Conservation (phyloP, 768 basidiomycete genomes). For the Russula foetens region DNA sequence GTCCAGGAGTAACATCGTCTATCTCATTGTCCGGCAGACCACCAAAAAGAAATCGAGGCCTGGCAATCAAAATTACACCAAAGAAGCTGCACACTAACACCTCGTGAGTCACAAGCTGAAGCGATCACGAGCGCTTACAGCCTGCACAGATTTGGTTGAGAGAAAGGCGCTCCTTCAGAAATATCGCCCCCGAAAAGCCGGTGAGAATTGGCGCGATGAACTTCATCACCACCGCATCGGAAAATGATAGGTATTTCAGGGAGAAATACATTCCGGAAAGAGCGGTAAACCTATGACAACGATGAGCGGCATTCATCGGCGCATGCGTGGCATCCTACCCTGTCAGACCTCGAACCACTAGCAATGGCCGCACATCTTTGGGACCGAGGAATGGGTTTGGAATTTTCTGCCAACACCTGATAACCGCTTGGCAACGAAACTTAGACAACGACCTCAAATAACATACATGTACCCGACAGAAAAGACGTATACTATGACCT, state of each 20-base stretch:
- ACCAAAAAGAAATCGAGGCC: constrained; percentile 70
- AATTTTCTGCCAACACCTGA: constrained; percentile 33
- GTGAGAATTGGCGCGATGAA: constrained; percentile 67
- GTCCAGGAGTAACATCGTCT: constrained; percentile 23
- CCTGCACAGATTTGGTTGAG: constrained; percentile 49
- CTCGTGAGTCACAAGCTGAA: not conserved
- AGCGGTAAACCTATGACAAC: constrained; percentile 52
- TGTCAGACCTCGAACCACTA: constrained; percentile 51
- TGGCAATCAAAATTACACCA: constrained; percentile 76
- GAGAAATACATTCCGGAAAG: constrained; percentile 65
- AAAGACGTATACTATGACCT: constrained; percentile 46
- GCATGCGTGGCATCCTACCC: constrained; percentile 34
- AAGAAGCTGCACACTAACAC: constrained; percentile 50
- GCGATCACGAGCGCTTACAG: constrained; percentile 25
- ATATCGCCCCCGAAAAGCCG: constrained; percentile 50
- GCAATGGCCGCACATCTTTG: constrained; percentile 50
- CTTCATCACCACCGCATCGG: constrained; percentile 69
- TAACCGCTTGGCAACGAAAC: not conserved
- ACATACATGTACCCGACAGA: constrained; percentile 43
- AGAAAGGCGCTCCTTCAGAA: constrained; percentile 53
- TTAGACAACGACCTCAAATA: not conserved
- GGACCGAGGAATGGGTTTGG: constrained; percentile 62
- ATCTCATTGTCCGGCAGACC: not conserved
- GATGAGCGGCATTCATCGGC: not conserved
- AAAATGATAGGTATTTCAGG: constrained; percentile 65